Evolutionary conservation across 2,329 filamentous ascomycete species (phyloP).

Genomic region (Xylogone sp.): DNA sequence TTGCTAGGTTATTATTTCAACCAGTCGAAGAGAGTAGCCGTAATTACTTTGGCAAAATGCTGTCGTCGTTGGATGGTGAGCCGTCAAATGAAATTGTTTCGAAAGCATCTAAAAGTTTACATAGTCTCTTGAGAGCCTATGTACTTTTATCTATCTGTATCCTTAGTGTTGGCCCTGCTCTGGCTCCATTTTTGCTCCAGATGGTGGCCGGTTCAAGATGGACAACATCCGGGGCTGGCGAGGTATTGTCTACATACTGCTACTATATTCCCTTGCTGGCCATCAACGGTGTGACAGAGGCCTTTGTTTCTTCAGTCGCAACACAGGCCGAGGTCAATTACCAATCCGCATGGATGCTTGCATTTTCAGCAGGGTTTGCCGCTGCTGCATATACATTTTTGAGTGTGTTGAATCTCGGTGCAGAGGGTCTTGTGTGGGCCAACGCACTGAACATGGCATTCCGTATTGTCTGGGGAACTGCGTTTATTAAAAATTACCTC

Average conservation of each 20-base stretch:
- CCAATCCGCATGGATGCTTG: constrained; percentile 82
- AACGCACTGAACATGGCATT: constrained; percentile 89
- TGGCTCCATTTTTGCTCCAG: constrained; percentile 69
- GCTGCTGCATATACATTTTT: constrained; percentile 72
- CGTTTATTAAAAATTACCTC: constrained; percentile 69
- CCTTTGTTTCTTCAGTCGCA: constrained; percentile 87
- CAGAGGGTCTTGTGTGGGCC: constrained; percentile 75
- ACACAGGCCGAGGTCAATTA: constrained; percentile 67
- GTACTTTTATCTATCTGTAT: constrained; percentile 67
- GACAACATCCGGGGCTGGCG: constrained; percentile 67
- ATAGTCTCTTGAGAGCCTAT: constrained; percentile 68
- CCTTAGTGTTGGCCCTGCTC: constrained; percentile 67
- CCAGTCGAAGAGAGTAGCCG: constrained; percentile 93
- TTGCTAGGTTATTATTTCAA: constrained; percentile 87
- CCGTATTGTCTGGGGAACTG: constrained; percentile 74
- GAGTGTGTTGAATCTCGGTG: constrained; percentile 64
- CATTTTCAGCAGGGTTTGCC: constrained; percentile 75
- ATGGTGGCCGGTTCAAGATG: constrained; percentile 76
- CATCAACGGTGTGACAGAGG: constrained; percentile 86
- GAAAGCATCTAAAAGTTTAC: constrained; percentile 50
- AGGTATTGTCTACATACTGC: constrained; percentile 76
- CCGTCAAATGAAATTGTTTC: constrained; percentile 26
- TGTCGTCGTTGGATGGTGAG: constrained; percentile 38
- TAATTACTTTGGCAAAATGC: constrained; percentile 80
- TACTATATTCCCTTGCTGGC: constrained; percentile 92